A percentile compares a stretch with the other conserved stretches of the same genome.
These are phyloP conservation scores for Cladosporium sp. DNA, from an alignment of 2,329 filamentous ascomycete species.

Conservation along the genomic window DNA sequence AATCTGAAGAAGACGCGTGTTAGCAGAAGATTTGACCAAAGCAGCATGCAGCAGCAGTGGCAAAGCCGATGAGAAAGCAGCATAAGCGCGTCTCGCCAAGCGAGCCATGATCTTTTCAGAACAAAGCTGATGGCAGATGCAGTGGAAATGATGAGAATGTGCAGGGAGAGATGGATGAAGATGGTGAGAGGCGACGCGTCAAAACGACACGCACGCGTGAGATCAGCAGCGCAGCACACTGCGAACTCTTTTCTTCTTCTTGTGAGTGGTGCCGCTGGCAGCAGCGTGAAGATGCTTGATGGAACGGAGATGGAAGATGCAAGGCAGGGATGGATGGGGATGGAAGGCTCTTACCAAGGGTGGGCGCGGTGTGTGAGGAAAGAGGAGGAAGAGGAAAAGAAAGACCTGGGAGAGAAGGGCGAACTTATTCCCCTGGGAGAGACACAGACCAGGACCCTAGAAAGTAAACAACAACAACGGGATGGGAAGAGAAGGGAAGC, in stretches of 20 bases:
- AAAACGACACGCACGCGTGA: neutral
- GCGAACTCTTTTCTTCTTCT: neutral
- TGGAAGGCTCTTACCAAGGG: constrained; percentile 1
- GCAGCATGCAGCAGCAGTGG: neutral
- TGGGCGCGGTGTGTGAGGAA: neutral
- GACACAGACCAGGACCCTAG: neutral
- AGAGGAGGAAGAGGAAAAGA: neutral
- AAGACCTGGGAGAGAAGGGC: neutral
- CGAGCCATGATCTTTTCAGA: neutral
- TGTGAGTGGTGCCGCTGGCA: neutral
- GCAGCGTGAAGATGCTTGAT: neutral
- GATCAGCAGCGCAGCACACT: neutral
- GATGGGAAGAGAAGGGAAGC: neutral
- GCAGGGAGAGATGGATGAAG: neutral
- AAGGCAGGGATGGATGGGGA: neutral
- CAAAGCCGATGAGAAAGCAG: neutral
- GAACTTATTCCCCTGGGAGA: neutral
- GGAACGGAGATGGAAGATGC: neutral
- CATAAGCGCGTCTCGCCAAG: neutral
- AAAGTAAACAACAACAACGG: neutral
- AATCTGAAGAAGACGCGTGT: neutral
- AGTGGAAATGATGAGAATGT: neutral
- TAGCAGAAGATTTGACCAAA: neutral
- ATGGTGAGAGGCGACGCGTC: neutral
- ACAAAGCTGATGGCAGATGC: neutral